Conservation (phyloP, 208 protist species). For the Acanthamoeba royreba region DNA sequence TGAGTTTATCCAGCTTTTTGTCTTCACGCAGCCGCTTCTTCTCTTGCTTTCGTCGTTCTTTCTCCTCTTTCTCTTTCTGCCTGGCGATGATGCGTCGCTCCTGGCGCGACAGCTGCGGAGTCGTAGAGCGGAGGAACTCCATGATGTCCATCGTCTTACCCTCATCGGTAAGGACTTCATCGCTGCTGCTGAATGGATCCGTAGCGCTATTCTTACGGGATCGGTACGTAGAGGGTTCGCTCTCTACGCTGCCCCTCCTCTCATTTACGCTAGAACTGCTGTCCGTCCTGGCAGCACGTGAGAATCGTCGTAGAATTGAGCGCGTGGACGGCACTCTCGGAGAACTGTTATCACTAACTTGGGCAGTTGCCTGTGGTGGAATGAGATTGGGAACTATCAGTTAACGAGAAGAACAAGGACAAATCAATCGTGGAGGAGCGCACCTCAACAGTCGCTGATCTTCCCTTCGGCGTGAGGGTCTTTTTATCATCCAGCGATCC, state of each 20-base stretch:
- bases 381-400: too few species aligned
- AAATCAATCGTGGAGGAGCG: too few species aligned
- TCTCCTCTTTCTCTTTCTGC: not conserved
- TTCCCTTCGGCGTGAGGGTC: not conserved
- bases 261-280: too few species aligned
- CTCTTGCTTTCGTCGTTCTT: not conserved
- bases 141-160: not conserved
- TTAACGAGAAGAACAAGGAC: too few species aligned
- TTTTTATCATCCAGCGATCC: not conserved
- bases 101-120: not conserved
- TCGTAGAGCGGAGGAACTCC: not conserved
- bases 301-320: too few species aligned
- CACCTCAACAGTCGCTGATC: too few species aligned
- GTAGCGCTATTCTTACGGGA: not conserved
- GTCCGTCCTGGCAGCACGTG: too few species aligned
- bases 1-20: not conserved
- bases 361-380: too few species aligned
- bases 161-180: not conserved
- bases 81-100: not conserved
- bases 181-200: not conserved
- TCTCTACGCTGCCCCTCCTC: too few species aligned
- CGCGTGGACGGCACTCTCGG: too few species aligned
- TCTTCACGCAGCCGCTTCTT: not conserved
- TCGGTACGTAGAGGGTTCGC: too few species aligned
- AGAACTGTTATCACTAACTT: too few species aligned